phyloP scores from a whole-genome alignment of 2,329 filamentous ascomycete genomes.

The Colletotrichum shisoi region DNA sequence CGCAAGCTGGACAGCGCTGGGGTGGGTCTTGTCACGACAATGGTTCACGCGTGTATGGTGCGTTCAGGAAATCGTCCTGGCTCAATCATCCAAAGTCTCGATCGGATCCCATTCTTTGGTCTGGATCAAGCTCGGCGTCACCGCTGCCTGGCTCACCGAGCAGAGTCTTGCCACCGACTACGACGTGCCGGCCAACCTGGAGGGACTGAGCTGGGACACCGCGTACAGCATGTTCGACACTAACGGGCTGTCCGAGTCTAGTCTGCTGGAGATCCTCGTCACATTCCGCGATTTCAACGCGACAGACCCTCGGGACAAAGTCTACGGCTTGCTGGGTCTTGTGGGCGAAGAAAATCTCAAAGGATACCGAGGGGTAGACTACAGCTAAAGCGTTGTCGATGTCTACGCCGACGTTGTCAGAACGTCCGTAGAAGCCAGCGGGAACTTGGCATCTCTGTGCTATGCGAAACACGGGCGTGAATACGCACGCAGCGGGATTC shows the following conservation, averaged over 20 bases:
- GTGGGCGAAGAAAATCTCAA: background rate
- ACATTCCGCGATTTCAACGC: slow-evolving; percentile 15
- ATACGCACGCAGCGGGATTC: background rate
- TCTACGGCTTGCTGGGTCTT: slow-evolving; percentile 24
- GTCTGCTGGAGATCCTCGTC: slow-evolving; percentile 12
- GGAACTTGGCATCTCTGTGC: background rate
- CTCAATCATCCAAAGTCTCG: background rate
- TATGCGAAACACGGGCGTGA: slow-evolving; percentile 5
- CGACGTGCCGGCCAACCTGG: slow-evolving; percentile 9
- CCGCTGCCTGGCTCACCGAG: slow-evolving; percentile 13
- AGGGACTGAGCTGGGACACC: slow-evolving; percentile 9
- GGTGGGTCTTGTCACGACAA: slow-evolving; percentile 7
- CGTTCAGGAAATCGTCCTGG: slow-evolving; percentile 22
- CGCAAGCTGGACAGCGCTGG: background rate
- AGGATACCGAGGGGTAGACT: slow-evolving; percentile 9
- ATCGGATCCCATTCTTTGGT: slow-evolving; percentile 5
- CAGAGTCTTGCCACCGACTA: slow-evolving; percentile 19
- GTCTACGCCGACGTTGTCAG: slow-evolving; percentile 12
- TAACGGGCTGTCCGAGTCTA: background rate
- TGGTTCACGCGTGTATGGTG: slow-evolving; percentile 30
- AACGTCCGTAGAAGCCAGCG: background rate
- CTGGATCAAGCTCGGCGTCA: slow-evolving; percentile 15
- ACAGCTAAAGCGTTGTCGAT: slow-evolving; percentile 2
- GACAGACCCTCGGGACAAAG: slow-evolving; percentile 23
- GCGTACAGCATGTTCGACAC: slow-evolving; percentile 25